Base-by-base conservation (phyloP, 176 grass and related monocot genomes). In the Aegilops umbellulata region DNA sequence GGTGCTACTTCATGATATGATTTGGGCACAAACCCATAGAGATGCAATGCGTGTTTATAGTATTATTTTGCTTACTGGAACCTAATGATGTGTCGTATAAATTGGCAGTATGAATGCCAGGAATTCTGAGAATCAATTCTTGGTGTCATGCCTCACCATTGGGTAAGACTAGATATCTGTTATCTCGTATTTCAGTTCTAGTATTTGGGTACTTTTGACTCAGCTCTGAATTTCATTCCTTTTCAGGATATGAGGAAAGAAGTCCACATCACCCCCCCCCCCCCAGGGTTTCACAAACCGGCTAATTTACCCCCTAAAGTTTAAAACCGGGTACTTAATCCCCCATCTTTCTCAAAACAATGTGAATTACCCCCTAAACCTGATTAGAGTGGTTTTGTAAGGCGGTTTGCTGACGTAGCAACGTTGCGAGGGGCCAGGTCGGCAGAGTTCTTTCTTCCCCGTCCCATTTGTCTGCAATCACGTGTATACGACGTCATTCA, bases 71-170 rank as follows among this genome's bases (percentile, higher is more conserved):
- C 24, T 79, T 25, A 35, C 25, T 7, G 10, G 26, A 87, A 74
- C 26, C 76, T 90, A 74, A 49, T 5, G 46, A 87, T 20, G 1
- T 74, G 22, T 11, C 14, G n/a, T 90, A 47, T 83, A 35, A 31
- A 61, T 81, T 87, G 91, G 53, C 96, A 98, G 96, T 92, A 90
- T 82, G 96, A 98, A 88, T 98, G 96, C 63, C 90, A 92, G 87
- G 92, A 98, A 83, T 98, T 95, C 82, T 94, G 96, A 86, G 93
- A 98, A 89, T 95, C 96, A 60, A 87, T 98, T 80, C 96, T 98
- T 78, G 85, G 91, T 10, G 86, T 90, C 41, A 94, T 98, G 96
- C 93, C 96, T 92, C 96, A 98, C 89, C 88, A 88, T 69, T 98
- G 96, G 96, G 93, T 95, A 92, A 74, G 65, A 91, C 42, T 30